Evolutionary conservation across 345 rosid genomes (phyloP).

Genomic region (Carallia brachiata): DNA sequence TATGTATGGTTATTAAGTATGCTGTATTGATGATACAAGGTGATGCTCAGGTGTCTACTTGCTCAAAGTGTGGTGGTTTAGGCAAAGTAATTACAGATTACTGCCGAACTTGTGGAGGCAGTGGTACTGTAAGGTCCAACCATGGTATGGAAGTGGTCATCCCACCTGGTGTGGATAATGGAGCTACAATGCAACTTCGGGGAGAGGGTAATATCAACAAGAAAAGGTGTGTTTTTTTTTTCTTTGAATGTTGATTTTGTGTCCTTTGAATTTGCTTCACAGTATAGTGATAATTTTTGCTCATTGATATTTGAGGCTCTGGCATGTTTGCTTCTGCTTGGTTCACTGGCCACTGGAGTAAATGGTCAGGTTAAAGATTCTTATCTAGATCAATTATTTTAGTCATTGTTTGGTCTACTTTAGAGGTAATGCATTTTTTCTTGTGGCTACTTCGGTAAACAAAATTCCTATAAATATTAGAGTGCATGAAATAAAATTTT

Average conservation of each 20-base stretch:
- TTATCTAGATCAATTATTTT: too few relatives aligned
- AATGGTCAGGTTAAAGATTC: not conserved
- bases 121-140: conserved; percentile 54
- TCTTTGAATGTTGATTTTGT: conserved; percentile 2
- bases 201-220: conserved; percentile 72
- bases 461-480: too few relatives aligned
- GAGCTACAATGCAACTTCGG: conserved; percentile 63
- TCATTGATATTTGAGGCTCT: not conserved
- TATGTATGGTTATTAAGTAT: not conserved
- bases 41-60: conserved; percentile 72
- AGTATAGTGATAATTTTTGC: not conserved
- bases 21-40: conserved; percentile 21
- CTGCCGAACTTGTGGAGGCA: conserved; percentile 64
- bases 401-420: too few relatives aligned
- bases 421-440: too few relatives aligned
- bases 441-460: too few relatives aligned
- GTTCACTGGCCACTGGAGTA: not conserved
- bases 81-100: conserved; percentile 76
- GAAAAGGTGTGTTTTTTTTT: conserved; percentile 44
- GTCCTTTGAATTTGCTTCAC: not conserved
- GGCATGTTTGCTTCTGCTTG: not conserved
- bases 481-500: too few relatives aligned
- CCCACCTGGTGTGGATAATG: conserved; percentile 81
- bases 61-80: conserved; percentile 73
- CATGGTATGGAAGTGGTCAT: conserved; percentile 52